Conservation (phyloP, 441 rosid genomes). For the Dalechampia spathulata region DNA sequence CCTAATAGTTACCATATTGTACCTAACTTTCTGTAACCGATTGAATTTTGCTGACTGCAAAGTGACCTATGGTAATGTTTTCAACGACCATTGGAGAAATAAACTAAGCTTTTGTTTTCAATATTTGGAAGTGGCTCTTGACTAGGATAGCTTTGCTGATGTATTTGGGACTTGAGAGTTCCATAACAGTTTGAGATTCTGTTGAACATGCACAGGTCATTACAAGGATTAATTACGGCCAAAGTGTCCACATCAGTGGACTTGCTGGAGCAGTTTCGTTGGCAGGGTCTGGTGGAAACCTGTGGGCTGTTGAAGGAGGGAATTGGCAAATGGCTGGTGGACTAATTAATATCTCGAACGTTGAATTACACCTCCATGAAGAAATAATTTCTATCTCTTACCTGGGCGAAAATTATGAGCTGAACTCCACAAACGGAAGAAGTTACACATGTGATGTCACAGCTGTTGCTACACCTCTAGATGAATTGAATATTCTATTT, state of each 20-base stretch:
- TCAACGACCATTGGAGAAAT: background rate
- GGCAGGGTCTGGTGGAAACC: conserved; percentile 86
- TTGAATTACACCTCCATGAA: conserved; percentile 58
- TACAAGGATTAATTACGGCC: conserved; percentile 89
- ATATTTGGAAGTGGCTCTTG: background rate
- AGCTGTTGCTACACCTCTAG: conserved; percentile 71
- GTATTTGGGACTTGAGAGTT: background rate
- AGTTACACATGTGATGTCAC: conserved; percentile 58
- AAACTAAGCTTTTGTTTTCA: background rate
- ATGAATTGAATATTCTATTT: conserved; percentile 62
- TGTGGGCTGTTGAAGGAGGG: conserved; percentile 90
- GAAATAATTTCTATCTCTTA: conserved; percentile 56
- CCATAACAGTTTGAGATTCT: background rate
- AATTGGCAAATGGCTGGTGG: conserved; percentile 93
- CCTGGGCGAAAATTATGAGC: conserved; percentile 59
- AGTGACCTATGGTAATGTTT: too few relatives aligned
- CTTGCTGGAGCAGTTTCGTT: conserved; percentile 93
- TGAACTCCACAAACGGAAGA: conserved; percentile 57
- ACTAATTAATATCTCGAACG: conserved; percentile 57
- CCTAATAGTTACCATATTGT: too few relatives aligned
- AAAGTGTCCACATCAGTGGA: conserved; percentile 72
- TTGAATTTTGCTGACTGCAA: too few relatives aligned
- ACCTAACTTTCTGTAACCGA: too few relatives aligned
- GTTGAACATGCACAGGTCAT: conserved; percentile 47
- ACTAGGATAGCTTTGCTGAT: background rate